phyloP scores from a whole-genome alignment of 192 early-diverging fungal species.

The Mortierella antarctica region DNA sequence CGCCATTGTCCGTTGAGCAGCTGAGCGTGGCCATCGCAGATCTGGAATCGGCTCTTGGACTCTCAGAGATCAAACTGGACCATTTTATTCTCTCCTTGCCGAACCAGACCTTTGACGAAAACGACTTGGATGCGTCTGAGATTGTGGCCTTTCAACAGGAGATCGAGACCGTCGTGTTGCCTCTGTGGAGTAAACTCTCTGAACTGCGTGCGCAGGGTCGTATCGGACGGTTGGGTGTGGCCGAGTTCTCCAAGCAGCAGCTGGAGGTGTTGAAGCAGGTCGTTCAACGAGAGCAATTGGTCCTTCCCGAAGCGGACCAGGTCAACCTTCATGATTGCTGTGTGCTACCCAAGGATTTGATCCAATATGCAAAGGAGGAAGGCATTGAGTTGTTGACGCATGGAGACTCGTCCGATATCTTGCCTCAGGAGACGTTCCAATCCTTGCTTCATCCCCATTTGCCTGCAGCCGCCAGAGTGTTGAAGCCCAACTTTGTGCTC shows the following conservation, averaged over 20 bases:
- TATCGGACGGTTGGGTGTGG: slow-evolving; percentile 58
- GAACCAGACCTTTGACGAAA: slow-evolving; percentile 36
- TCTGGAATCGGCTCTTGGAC: slow-evolving; percentile 7
- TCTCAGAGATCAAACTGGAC: slow-evolving; percentile 39
- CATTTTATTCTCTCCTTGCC: slow-evolving; percentile 35
- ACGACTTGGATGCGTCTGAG: slow-evolving; percentile 48
- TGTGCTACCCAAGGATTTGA: slow-evolving; percentile 57
- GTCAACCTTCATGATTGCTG: slow-evolving; percentile 62
- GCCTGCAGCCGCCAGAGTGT: slow-evolving; percentile 7
- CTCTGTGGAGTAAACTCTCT: slow-evolving; percentile 40
- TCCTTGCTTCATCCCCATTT: slow-evolving; percentile 44
- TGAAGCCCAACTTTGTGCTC: slow-evolving; percentile 62
- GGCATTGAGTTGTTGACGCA: slow-evolving; percentile 58
- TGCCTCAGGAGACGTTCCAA: slow-evolving; percentile 52
- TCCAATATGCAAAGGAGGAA: slow-evolving; percentile 55
- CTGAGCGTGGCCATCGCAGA: slow-evolving; percentile 25
- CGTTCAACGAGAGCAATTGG: background rate
- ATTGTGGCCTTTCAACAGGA: slow-evolving; percentile 25
- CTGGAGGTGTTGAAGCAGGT: slow-evolving; percentile 43
- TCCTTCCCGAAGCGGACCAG: slow-evolving; percentile 61
- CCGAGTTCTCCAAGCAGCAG: slow-evolving; percentile 56
- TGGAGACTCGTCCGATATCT: slow-evolving; percentile 60
- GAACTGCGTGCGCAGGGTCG: slow-evolving; percentile 39
- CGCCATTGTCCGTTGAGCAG: slow-evolving; percentile 25
- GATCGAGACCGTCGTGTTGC: slow-evolving; percentile 19